Percentiles rank a stretch among this genome's conserved stretches.
These are phyloP conservation scores for Penicillium expansum DNA, from an alignment of 2,329 filamentous ascomycete genomes.

Conservation along the genomic window DNA sequence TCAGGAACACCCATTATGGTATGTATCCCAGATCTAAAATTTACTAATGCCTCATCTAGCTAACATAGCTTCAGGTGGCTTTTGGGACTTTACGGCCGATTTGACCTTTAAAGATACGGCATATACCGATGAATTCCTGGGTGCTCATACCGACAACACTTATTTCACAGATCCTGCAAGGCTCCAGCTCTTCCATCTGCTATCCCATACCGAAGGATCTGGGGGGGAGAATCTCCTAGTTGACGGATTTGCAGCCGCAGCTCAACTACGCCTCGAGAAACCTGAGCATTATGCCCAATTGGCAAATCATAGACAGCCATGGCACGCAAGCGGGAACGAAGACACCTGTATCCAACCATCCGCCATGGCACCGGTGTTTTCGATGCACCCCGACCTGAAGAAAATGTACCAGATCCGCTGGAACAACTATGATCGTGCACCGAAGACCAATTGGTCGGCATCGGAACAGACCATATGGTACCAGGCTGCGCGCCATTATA, in stretches of 20 bases:
- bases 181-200: slow-evolving; percentile 86
- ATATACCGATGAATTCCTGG: slow-evolving; percentile 80
- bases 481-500: slow-evolving; percentile 70
- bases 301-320: slow-evolving; percentile 58
- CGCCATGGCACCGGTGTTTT: slow-evolving; percentile 68
- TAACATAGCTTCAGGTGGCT: slow-evolving; percentile 49
- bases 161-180: slow-evolving; percentile 93
- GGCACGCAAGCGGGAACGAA: slow-evolving; percentile 83
- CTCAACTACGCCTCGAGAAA: slow-evolving; percentile 55
- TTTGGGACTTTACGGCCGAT: slow-evolving; percentile 87
- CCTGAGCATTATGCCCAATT: slow-evolving; percentile 59
- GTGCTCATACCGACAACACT: slow-evolving; percentile 88
- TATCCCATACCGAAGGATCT: slow-evolving; percentile 65
- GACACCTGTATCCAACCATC: slow-evolving; percentile 77
- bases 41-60: neutral
- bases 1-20: slow-evolving; percentile 89
- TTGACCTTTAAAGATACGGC: slow-evolving; percentile 84
- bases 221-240: slow-evolving; percentile 81
- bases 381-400: slow-evolving; percentile 49
- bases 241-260: slow-evolving; percentile 77
- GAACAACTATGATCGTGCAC: slow-evolving; percentile 88
- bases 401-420: slow-evolving; percentile 69
- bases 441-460: slow-evolving; percentile 56
- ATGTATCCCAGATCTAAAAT: slow-evolving; percentile 26
- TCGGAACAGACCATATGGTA: slow-evolving; percentile 67